Base-by-base conservation (phyloP, 148 eudicot species). In the Silene conica region DNA sequence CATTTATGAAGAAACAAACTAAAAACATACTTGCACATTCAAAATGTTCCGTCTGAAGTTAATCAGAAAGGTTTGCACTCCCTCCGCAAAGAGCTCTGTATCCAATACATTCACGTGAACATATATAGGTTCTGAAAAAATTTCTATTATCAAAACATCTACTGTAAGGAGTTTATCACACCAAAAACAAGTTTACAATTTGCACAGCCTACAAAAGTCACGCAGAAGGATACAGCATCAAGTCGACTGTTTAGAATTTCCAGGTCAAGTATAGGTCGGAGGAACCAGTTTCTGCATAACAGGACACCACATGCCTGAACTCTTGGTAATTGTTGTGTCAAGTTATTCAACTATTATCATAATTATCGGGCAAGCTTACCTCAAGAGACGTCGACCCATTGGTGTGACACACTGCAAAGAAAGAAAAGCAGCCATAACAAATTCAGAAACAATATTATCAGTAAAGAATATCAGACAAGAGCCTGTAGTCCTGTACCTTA, bases 381-480 rank as follows among this genome's bases (percentile, higher is more conserved):
- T 90, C 79, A 95, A 76, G 55, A 95, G 89, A 71, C 99, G 96
- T 72, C 96, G 87, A 46, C 99, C 99, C 89, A 90, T 84, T 68
- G 97, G 97, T 19, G 99, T 95, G 77, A 90, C 89, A 82, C 99
- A 95, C 99, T 95, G 88, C 63, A 70, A 79, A 19, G 52, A 82
- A 48, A 45, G 68, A 72, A 73, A 65, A 55, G 86, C 14, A 83
- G 65, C 67, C 38, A 73, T 64, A 81, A 28, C 55, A 62, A 73
- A 65, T 22, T 72, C 55, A 25, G 63, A 61, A 71, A 65, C n/a
- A 67, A 28, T 48, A 65, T 61, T 12, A 68, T 63, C 68, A 71
- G 62, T 6, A 16, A 31, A 71, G 23, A 62, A 74, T 28, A 67
- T 12, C 48, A 73, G 19, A 54, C 4, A 65, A 21, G 18, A 70